These are phyloP conservation scores for Salicornia ramosissima DNA, from an alignment of 148 eudicot species.

Conservation along the genomic window DNA sequence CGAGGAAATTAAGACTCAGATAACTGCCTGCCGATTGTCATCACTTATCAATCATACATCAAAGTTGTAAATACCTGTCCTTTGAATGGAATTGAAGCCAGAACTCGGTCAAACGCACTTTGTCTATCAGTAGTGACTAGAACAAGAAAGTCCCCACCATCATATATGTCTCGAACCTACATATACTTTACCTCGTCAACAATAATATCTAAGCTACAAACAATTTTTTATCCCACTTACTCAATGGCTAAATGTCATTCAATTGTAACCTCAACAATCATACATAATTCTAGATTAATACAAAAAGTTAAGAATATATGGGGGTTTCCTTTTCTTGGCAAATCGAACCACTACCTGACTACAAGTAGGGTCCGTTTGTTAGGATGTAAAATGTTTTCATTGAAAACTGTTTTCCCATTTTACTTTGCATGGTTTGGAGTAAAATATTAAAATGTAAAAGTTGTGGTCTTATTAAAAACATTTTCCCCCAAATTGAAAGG, in stretches of 20 bases:
- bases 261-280: not conserved
- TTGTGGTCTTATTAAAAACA: too few species aligned
- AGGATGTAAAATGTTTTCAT: too few species aligned
- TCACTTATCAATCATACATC: not conserved
- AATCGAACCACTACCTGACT: too few species aligned
- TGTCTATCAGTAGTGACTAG: constrained; percentile 94
- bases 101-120: constrained; percentile 89
- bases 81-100: constrained; percentile 93
- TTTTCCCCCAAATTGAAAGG: too few species aligned
- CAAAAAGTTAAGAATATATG: too few species aligned
- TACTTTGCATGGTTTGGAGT: too few species aligned
- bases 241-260: not conserved
- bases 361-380: too few species aligned
- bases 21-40: not conserved
- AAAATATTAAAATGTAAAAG: too few species aligned
- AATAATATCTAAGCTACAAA: not conserved
- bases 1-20: not conserved
- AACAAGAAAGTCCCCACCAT: constrained; percentile 80
- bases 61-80: constrained; percentile 59
- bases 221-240: not conserved
- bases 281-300: too few species aligned
- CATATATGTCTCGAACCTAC: constrained; percentile 93
- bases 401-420: too few species aligned
- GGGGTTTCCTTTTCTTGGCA: too few species aligned
- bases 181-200: constrained; percentile 21